Evolutionary conservation across 352 stramenopile species (phyloP), one percentile per base, ranked within the genome.

Genomic region (Globisporangium abappressorium): DNA sequence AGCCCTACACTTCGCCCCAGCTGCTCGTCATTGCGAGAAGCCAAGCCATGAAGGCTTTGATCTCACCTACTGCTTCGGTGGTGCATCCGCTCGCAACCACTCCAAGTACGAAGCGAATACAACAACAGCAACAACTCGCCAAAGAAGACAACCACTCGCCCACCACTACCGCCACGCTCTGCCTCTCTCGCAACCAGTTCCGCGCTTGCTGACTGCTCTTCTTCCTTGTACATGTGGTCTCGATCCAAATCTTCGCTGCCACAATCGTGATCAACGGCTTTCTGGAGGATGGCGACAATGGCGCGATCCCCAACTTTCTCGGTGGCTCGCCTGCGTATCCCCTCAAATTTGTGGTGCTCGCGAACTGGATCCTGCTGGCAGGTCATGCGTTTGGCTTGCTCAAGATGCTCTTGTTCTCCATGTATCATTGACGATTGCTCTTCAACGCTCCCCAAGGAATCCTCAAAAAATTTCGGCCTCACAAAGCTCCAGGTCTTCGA

Each of bases 131-230:
- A 11, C 38, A 46, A 46, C 14, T 14, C 12, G 18, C 43, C 18
- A 24, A 7, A 51, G 18, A 51, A 11, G 43, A 12, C 43, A 1
- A n/a, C 41, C 18, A 15, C 18, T 51, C 18, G 18, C 22, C 18
- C 5, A 51, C 5, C 15, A 51, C 18, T 1, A 51, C 5, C 15
- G 5, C 41, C 43, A 62, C 56, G 1, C 56, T 62, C 33, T 6
- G 0, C 5, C n/a, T 62, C 8, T 62, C 33, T 14, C 33, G n/a
- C 5, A 7, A 8, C 5, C 33, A 62, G 30, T 62, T 33, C 7
- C 20, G 30, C 56, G 33, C 56, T 14, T 62, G 11, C 33, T 62
- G 56, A 33, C n/a, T 62, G n/a, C 56, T 62, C 9, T 49, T 62
- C 33, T 2, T 62, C 12, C 1, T 46, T 11, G 6, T 7, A 0